These are phyloP conservation scores for Penicillium subrubescens DNA, from an alignment of 495 filamentous ascomycete genomes.

Conservation along the genomic window DNA sequence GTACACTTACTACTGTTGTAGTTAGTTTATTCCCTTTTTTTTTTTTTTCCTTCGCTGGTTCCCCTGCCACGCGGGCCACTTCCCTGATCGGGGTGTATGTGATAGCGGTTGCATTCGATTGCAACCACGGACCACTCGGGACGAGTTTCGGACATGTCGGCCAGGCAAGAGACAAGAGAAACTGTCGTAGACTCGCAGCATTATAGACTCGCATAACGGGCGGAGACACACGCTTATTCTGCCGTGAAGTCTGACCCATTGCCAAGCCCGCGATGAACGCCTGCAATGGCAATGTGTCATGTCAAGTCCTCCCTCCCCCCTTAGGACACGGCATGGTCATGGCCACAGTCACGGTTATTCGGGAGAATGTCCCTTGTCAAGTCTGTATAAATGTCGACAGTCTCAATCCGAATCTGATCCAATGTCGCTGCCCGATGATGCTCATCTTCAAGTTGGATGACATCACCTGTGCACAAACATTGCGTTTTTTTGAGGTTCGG, in stretches of 20 bases:
- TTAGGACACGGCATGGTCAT: not conserved
- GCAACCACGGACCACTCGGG: constrained; percentile 13
- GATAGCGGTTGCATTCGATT: constrained; percentile 13
- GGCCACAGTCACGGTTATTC: not conserved
- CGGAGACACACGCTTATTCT: not conserved
- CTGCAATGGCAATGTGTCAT: constrained; percentile 9
- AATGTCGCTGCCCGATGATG: not conserved
- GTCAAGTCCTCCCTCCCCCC: not conserved
- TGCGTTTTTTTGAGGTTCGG: not conserved
- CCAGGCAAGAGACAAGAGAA: not conserved
- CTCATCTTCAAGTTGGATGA: not conserved
- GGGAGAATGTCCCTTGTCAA: not conserved
- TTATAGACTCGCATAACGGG: not conserved
- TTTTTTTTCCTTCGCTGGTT: not conserved
- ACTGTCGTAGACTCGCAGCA: not conserved
- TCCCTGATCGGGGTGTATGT: constrained; percentile 5
- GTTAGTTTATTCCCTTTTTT: too few species aligned
- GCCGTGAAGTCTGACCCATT: not conserved
- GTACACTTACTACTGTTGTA: too few species aligned
- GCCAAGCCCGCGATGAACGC: constrained; percentile 8
- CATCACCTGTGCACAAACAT: not conserved
- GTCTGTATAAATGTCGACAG: not conserved
- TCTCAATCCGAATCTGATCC: not conserved
- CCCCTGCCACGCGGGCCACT: not conserved
- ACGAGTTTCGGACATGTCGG: constrained; percentile 12